These are phyloP conservation scores for Coniosporium tulheliwenetii DNA, from an alignment of 2,329 filamentous ascomycete genomes.

Conservation along the genomic window DNA sequence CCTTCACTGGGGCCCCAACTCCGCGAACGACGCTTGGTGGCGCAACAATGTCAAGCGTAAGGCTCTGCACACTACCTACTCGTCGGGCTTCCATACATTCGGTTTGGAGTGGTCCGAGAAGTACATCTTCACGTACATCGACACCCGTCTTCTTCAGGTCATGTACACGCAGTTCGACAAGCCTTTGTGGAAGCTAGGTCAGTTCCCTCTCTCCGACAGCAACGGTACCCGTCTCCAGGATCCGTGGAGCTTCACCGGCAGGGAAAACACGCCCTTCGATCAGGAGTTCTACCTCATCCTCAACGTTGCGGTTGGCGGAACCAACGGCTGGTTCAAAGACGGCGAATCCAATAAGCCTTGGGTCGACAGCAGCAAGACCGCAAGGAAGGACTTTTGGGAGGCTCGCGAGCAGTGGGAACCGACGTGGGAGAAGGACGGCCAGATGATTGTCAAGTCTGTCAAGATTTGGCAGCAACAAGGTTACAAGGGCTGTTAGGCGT, in stretches of 20 bases:
- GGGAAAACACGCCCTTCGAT: constrained; percentile 56
- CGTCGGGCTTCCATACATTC: constrained; percentile 55
- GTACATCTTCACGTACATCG: constrained; percentile 76
- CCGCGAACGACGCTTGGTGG: constrained; percentile 65
- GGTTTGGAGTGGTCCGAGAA: constrained; percentile 79
- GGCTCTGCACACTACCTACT: constrained; percentile 61
- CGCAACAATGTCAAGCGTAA: constrained; percentile 63
- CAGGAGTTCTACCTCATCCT: constrained; percentile 61
- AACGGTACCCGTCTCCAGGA: constrained; percentile 52
- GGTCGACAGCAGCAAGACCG: constrained; percentile 51
- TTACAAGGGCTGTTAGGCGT: background rate
- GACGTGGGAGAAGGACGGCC: constrained; percentile 49
- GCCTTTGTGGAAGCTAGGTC: constrained; percentile 48
- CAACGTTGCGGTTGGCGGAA: constrained; percentile 60
- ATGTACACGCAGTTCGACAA: constrained; percentile 47
- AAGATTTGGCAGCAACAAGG: constrained; percentile 48
- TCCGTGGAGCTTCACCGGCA: constrained; percentile 47
- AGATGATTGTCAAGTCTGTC: constrained; percentile 55
- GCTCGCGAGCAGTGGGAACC: constrained; percentile 48
- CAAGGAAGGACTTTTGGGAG: constrained; percentile 60
- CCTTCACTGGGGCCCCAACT: constrained; percentile 67
- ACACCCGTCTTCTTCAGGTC: constrained; percentile 64
- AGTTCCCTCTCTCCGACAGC: constrained; percentile 45
- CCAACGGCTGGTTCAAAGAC: constrained; percentile 69
- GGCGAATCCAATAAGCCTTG: constrained; percentile 55